Conservation (phyloP, 148 eudicot species). For the Diospyros kaki region DNA sequence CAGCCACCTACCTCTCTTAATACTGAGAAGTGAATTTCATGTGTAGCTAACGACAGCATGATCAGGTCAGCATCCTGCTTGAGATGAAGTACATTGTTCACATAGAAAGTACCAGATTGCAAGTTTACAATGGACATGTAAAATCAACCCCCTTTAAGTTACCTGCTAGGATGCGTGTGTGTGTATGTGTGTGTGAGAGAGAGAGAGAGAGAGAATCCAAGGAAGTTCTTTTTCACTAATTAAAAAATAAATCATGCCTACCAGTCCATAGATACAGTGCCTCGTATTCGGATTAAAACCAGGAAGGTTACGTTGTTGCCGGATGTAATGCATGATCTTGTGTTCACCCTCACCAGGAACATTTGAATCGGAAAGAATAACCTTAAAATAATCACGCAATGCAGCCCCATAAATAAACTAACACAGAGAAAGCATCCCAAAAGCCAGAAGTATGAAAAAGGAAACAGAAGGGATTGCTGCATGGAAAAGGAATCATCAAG, state of each 20-base stretch:
- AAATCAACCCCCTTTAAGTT: too few species aligned
- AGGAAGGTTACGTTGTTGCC: constrained; percentile 35
- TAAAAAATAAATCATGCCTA: neutral
- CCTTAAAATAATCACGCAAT: constrained; percentile 50
- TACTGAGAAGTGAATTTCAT: constrained; percentile 34
- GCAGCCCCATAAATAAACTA: constrained; percentile 50
- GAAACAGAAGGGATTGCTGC: constrained; percentile 51
- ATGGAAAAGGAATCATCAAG: constrained; percentile 30
- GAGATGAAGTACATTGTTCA: neutral
- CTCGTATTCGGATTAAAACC: constrained; percentile 39
- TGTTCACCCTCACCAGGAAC: constrained; percentile 49
- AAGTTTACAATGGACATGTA: too few species aligned
- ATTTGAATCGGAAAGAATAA: constrained; percentile 40
- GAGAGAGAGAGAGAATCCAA: too few species aligned
- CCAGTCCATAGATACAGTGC: constrained; percentile 39
- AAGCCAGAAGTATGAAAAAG: constrained; percentile 36
- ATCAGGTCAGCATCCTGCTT: constrained; percentile 41
- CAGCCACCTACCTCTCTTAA: constrained; percentile 28
- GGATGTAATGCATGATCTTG: constrained; percentile 38
- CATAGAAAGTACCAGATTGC: too few species aligned
- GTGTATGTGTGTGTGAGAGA: neutral
- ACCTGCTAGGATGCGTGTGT: too few species aligned
- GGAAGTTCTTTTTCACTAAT: too few species aligned
- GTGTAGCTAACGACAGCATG: constrained; percentile 38
- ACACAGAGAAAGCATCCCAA: constrained; percentile 30